Evolutionary conservation across 768 basidiomycete species (phyloP).

Genomic region (Tubosaeta sp.): DNA sequence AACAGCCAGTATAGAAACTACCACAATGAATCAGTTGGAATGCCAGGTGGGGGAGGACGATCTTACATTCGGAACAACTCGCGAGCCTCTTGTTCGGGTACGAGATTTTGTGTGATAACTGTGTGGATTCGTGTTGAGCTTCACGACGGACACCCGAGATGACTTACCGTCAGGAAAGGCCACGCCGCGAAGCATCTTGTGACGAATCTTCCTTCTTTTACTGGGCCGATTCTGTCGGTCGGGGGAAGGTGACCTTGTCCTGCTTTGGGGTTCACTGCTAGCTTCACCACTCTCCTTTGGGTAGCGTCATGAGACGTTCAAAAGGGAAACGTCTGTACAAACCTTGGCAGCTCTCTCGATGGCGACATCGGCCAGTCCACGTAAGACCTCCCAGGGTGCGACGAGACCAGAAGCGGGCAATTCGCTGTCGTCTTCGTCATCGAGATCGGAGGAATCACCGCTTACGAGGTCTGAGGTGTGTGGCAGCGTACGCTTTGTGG

Average conservation of each 20-base stretch:
- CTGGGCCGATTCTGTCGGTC: constrained; percentile 64
- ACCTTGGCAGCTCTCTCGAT: constrained; percentile 77
- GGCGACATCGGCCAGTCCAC: constrained; percentile 78
- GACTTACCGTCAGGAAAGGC: constrained; percentile 73
- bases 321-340: constrained; percentile 14
- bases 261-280: constrained; percentile 70
- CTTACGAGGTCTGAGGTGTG: constrained; percentile 67
- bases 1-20: constrained; percentile 92
- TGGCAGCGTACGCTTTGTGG: constrained; percentile 58
- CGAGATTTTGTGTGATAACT: constrained; percentile 84
- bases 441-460: constrained; percentile 79
- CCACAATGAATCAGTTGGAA: constrained; percentile 7
- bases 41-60: constrained; percentile 1
- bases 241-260: constrained; percentile 68
- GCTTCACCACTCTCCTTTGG: constrained; percentile 68
- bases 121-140: constrained; percentile 4
- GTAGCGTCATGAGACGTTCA: constrained; percentile 8
- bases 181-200: constrained; percentile 52
- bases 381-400: constrained; percentile 82
- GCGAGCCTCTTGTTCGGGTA: constrained; percentile 78
- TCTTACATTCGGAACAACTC: constrained; percentile 79
- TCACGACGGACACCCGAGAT: neutral
- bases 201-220: constrained; percentile 70
- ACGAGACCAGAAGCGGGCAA: constrained; percentile 77
- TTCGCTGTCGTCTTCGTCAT: constrained; percentile 78